Base-by-base conservation (phyloP, 225 moss, liverwort and hornwort species). In the Antitrichia curtipendula region DNA sequence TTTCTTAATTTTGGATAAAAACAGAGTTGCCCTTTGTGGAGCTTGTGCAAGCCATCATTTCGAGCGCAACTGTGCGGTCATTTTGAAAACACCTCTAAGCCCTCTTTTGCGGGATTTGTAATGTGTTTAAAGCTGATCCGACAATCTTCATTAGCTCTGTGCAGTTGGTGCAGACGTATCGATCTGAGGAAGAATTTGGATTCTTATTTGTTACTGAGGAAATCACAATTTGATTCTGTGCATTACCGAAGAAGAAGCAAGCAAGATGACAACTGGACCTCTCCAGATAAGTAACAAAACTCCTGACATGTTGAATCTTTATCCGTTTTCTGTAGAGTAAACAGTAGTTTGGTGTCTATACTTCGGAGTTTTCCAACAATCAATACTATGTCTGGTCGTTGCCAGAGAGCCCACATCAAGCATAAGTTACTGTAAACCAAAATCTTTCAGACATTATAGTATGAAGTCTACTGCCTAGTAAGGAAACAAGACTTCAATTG, bases 231-330 rank as follows among this genome's bases (percentile, higher is more conserved):
- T 17, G 38, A 57, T 94, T 96, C 65, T 95, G 90, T 70, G 89
- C 82, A 38, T 82, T 95, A 78, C 92, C 96, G 40, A 94, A 95
- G 87, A 95, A 95, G 96, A 98, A 96, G 91, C 95, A 95, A 91
- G 91, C 91, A n/a, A 95, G 95, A 81, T 91, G 92, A 84, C 95
- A 96, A 82, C 88, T 88, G 80, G 90, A 89, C 75, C 95, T 98
- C 50, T 95, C 91, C 66, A 91, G 49, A 88, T 57, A 38, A n/a
- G 38, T 78, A 57, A 78, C 9, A 77, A 6, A 15, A n/a, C 9
- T 56, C 16, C 16, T n/a, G n/a, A 38, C 4, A 38, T 78, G 54
- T 78, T 78, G 56, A 57, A 38, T 18, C 38, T 56, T 0, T 1
- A 38, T 17, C 27, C 57, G 23, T 77, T 54, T 56, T 38, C 56